These are phyloP conservation scores for Blastobotrys buckinghamii DNA, from an alignment of 1,139 yeast species.

Conservation along the genomic window DNA sequence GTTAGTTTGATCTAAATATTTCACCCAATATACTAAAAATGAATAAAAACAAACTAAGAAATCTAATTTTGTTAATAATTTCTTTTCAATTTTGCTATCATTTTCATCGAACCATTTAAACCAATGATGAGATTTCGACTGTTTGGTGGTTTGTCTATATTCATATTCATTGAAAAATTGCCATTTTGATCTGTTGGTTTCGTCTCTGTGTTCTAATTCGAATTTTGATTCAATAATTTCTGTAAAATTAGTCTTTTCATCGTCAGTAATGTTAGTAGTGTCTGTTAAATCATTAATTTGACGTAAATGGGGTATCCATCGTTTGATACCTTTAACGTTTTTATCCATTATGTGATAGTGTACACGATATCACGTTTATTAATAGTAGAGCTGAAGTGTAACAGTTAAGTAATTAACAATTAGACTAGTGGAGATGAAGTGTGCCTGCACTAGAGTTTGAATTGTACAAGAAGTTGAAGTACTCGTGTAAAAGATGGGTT, in stretches of 20 bases:
- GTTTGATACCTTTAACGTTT: too few species aligned
- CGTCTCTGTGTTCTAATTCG: constrained; percentile 30
- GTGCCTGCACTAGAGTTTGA: too few species aligned
- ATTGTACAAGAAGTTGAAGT: too few species aligned
- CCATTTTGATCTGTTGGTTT: constrained; percentile 59
- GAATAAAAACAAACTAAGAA: constrained; percentile 27
- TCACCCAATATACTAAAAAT: constrained; percentile 31
- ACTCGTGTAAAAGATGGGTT: too few species aligned
- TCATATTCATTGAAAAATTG: constrained; percentile 54
- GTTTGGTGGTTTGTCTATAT: constrained; percentile 37
- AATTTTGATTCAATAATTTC: not conserved
- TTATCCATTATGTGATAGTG: too few species aligned
- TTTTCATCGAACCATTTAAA: constrained; percentile 36
- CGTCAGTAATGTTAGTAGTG: not conserved
- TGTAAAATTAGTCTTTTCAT: not conserved
- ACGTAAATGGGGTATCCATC: too few species aligned
- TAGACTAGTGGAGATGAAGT: too few species aligned
- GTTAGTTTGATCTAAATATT: constrained; percentile 34
- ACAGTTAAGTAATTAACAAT: too few species aligned
- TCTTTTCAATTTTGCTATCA: constrained; percentile 28
- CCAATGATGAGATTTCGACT: constrained; percentile 45
- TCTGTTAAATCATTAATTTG: not conserved
- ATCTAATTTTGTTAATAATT: constrained; percentile 31
- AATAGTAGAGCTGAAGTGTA: too few species aligned
- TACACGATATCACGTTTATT: too few species aligned